A percentile compares a stretch with the other conserved stretches of the same genome.
Evolutionary conservation across 1,284 basidiomycete genomes (phyloP).

Genomic region (Apiotrichum domesticum): DNA sequence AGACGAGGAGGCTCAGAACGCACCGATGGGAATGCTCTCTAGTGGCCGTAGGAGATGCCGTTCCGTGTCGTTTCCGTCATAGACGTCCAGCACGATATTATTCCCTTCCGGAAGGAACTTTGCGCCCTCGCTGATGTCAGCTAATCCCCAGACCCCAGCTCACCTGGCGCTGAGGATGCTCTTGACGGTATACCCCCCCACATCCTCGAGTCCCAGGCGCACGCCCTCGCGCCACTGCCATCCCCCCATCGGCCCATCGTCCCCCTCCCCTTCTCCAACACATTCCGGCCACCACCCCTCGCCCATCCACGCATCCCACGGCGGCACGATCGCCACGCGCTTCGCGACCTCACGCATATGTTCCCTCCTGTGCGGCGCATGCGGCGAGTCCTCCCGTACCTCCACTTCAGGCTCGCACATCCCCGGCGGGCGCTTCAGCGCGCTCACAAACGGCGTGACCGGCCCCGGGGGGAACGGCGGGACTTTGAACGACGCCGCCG

Average conservation of each 20-base stretch:
- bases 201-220: conserved; percentile 27
- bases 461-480: conserved; percentile 23
- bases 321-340: conserved; percentile 11
- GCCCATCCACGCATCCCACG: conserved; percentile 42
- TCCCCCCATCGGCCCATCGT: conserved; percentile 7
- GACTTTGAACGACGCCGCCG: not conserved
- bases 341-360: conserved; percentile 4
- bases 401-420: not conserved
- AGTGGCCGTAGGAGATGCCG: conserved; percentile 15
- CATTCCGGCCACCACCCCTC: conserved; percentile 45
- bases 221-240: conserved; percentile 33
- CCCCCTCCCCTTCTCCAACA: conserved; percentile 9
- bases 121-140: conserved; percentile 23
- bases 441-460: conserved; percentile 26
- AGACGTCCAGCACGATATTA: conserved; percentile 12
- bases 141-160: not conserved
- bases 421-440: conserved; percentile 14
- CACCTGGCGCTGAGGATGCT: not conserved
- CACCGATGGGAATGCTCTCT: conserved; percentile 19
- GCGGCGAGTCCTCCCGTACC: not conserved
- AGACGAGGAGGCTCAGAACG: not conserved
- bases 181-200: conserved; percentile 20
- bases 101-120: conserved; percentile 20
- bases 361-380: not conserved
- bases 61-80: conserved; percentile 13